Conservation (phyloP, 352 stramenopile species). For the Phytophthora tentaculata region DNA sequence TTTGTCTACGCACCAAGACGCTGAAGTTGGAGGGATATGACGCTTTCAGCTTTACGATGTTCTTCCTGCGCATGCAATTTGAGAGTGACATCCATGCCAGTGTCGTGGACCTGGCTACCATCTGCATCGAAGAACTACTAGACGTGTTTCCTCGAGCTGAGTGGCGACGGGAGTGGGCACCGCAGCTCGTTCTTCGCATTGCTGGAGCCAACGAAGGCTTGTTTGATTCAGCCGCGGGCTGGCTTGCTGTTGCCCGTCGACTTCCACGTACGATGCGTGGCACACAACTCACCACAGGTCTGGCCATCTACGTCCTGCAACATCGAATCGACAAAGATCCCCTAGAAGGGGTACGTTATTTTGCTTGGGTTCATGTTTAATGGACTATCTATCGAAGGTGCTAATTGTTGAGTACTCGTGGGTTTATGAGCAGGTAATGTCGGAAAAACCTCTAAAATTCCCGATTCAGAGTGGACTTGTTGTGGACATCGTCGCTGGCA, state of each 20-base stretch:
- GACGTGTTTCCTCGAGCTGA: conserved; percentile 71
- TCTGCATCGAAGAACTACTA: conserved; percentile 82
- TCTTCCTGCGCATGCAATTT: conserved; percentile 89
- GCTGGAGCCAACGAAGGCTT: conserved; percentile 76
- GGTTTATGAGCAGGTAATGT: conserved; percentile 38
- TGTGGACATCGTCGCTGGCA: conserved; percentile 79
- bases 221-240: conserved; percentile 77
- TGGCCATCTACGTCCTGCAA: conserved; percentile 84
- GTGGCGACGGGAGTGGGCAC: conserved; percentile 80
- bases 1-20: conserved; percentile 70
- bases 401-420: conserved; percentile 12
- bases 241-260: conserved; percentile 74
- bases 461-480: conserved; percentile 79
- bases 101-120: conserved; percentile 78
- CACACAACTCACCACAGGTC: conserved; percentile 75
- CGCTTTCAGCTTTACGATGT: conserved; percentile 86
- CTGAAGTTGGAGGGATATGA: conserved; percentile 77
- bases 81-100: conserved; percentile 74
- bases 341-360: conserved; percentile 48
- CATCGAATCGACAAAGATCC: conserved; percentile 73
- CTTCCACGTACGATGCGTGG: conserved; percentile 75
- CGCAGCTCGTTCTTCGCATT: conserved; percentile 80
- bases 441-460: conserved; percentile 81
- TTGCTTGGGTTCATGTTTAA: background rate
- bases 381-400: background rate